Evolutionary conservation across 306 rosid species (phyloP), one percentile per base, ranked within the genome.

Genomic region (Lithocarpus polystachyus): DNA sequence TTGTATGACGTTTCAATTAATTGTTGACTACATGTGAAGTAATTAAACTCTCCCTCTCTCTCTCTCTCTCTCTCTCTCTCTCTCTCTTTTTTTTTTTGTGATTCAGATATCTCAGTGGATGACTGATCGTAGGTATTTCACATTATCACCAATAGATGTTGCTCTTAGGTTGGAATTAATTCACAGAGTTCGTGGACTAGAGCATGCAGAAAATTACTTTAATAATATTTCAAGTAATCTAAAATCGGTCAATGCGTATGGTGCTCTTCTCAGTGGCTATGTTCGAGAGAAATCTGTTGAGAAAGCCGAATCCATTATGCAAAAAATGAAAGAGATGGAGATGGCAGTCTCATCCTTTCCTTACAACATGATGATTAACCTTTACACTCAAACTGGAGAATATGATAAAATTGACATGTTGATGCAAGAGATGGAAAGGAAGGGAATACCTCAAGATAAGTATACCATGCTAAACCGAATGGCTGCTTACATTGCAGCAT

Each of bases 21-120:
- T 48, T 48, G 53, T 12, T 48, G 17, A 48, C 17, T 48, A 48
- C 17, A 48, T 48, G 17, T 48, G 53, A 48, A 48, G 53, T 48
- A 13, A 48, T 40, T 40, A 40, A 40, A 7, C 8, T 40, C 45
- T 40, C 45, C 45, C 12, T 2, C 2, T 8, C 45, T 40, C 11
- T 40, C 45, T 37, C 45, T 37, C 45, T 37, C 9, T 35, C 9
- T 35, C 9, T 35, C 2, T 35, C 1, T 33, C 6, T 33, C 6
- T 33, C 33, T 29, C 33, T 29, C 33, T 3, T 4, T 19, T 1
- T 43, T 71, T 48, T 56, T 73, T 43, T 52, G 60, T 43, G 23
- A 4, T 70, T 6, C 74, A 84, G 88, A 77, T 81, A 73, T 84
- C 88, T 29, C 77, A 28, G 54, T 84, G 88, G 88, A 81, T 81